Evolutionary conservation across 305 asterid species (phyloP), one percentile per base, ranked within the genome.

Genomic region (Solanum hybrid): DNA sequence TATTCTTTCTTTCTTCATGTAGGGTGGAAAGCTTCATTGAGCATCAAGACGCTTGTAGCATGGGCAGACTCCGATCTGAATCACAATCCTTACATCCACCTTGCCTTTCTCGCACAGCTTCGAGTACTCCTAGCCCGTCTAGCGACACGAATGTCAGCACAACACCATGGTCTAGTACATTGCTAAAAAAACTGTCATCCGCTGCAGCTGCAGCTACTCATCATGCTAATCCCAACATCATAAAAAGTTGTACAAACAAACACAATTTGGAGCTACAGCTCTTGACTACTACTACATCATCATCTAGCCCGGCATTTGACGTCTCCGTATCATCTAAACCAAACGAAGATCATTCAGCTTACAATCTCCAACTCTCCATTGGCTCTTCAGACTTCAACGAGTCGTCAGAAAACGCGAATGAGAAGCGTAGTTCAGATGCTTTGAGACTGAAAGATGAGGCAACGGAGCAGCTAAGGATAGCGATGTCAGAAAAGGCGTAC

Each of bases 11-110:
- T 10, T 91, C 12, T 87, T 77, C 3, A 77, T 14, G 9, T 89
- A 93, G 95, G 92, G 95, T 93, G 88, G 95, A 93, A 90, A 93
- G 94, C 66, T 93, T 93, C 91, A 93, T 93, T 24, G 94, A 93
- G 88, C 94, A 93, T 79, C 94, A 93, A 92, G 94, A 93, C 88
- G 94, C 93, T 86, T 93, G 94, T 66, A 92, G 90, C 80, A 88
- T 92, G 86, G 94, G 92, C 29, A 90, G 91, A 22, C 88, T 92
- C 88, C 86, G 88, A 87, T 89, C 93, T 14, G 94, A 92, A 78
- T 89, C 93, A 5, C 91, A 73, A 40, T 82, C 90, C 20, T 72
- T 90, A 51, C 93, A 29, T 76, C 56, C 92, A 2, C 90, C 92
- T 85, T 92, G 95, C 29, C 89, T 90, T 14, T 91, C 94, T 27